Percentiles rank a stretch among this genome's conserved stretches.
phyloP scores from a whole-genome alignment of 2,329 filamentous ascomycete genomes.

The Coniochaeta pulveracea region DNA sequence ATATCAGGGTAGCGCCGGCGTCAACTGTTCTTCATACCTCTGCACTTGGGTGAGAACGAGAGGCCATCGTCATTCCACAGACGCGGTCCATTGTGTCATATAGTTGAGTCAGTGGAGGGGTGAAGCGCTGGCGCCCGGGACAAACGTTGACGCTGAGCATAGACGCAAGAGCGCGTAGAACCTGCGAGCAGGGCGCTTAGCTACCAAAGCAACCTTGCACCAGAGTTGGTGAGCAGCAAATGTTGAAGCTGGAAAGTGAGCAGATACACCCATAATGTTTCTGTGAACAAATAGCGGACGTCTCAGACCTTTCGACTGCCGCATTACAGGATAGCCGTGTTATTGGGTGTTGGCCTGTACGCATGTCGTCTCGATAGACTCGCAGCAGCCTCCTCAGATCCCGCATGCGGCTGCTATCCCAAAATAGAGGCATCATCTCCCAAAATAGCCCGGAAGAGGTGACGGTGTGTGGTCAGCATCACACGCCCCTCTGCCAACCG shows the following conservation, averaged over 20 bases:
- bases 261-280: neutral
- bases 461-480: too few species aligned
- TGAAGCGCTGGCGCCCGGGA: too few species aligned
- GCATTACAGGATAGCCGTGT: too few species aligned
- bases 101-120: too few species aligned
- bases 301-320: neutral
- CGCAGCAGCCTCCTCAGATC: neutral
- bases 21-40: too few species aligned
- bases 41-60: too few species aligned
- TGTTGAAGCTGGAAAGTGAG: neutral
- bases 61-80: too few species aligned
- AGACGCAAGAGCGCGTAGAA: conserved; percentile 3
- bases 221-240: neutral
- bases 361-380: conserved; percentile 4
- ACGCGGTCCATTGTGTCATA: too few species aligned
- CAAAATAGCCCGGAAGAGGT: conserved; percentile 3
- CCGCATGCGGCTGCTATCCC: conserved; percentile 3
- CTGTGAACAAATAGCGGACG: neutral
- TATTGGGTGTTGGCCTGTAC: neutral
- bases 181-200: neutral
- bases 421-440: neutral
- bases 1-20: too few species aligned
- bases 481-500: neutral
- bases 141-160: conserved; percentile 1
- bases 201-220: neutral